A percentile compares a stretch with the other conserved stretches of the same genome.
phyloP scores from a whole-genome alignment of 164 flowering plant species.

The Annona squamosa region DNA sequence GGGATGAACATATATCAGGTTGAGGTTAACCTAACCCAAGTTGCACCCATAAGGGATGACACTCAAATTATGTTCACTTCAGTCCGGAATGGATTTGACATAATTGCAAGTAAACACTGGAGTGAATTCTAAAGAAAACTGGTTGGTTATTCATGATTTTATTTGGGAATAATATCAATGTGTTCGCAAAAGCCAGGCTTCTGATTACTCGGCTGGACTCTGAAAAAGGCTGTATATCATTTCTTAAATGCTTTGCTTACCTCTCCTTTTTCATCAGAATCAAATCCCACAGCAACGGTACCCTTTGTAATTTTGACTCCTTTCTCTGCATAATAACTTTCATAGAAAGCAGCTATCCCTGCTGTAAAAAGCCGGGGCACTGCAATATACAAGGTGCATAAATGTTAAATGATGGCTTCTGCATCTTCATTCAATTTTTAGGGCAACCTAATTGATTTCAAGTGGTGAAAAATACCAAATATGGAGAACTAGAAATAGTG shows the following conservation, averaged over 20 bases:
- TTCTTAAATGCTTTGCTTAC: conserved; percentile 24
- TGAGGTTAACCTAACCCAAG: no score
- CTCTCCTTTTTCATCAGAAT: conserved; percentile 63
- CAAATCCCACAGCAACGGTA: conserved; percentile 87
- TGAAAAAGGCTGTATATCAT: background rate
- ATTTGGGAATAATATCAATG: no score
- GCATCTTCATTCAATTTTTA: no score
- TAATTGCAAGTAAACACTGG: no score
- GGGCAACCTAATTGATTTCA: background rate
- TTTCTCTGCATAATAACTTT: conserved; percentile 80
- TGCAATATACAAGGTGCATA: conserved; percentile 23
- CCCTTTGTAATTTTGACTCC: conserved; percentile 88
- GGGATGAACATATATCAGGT: no score
- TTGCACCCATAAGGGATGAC: no score
- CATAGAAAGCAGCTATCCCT: conserved; percentile 90
- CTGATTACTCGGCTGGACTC: background rate
- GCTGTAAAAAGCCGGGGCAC: conserved; percentile 98
- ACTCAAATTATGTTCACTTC: no score
- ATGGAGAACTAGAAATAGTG: background rate
- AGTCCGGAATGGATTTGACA: no score
- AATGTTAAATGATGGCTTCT: background rate
- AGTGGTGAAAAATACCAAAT: background rate
- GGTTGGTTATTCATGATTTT: no score
- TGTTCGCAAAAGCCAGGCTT: background rate
- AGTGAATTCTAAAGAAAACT: no score